Percentiles rank a stretch among this genome's conserved stretches.
These are phyloP conservation scores for Candida insectorum DNA, from an alignment of 805 yeast genomes.

Conservation along the genomic window DNA sequence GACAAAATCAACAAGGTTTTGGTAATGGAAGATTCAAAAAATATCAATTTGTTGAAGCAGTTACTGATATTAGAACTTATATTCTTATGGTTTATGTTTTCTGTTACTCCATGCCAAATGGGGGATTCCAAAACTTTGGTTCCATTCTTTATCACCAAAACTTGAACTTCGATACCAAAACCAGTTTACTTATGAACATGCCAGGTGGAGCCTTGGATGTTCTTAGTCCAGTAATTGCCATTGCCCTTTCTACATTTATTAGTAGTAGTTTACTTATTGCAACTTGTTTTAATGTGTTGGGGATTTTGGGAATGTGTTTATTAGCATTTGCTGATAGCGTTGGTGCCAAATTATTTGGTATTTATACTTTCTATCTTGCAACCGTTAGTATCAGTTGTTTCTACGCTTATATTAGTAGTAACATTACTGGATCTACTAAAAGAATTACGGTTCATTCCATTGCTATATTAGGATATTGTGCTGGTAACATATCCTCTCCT, in stretches of 20 bases:
- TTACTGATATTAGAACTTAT: conserved; percentile 17
- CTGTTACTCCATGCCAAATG: conserved; percentile 17
- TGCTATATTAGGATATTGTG: conserved; percentile 21
- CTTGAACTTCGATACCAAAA: conserved; percentile 15
- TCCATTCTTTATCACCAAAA: conserved; percentile 15
- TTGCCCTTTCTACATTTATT: conserved; percentile 17
- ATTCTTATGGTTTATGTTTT: conserved; percentile 11
- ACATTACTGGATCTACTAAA: conserved; percentile 22
- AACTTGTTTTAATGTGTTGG: conserved; percentile 16
- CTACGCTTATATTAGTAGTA: conserved; percentile 17
- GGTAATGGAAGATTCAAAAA: conserved; percentile 33
- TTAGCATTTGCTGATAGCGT: conserved; percentile 11
- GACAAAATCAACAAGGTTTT: conserved; percentile 35
- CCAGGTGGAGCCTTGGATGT: conserved; percentile 38
- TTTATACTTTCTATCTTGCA: conserved; percentile 22
- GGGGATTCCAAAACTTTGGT: conserved; percentile 32
- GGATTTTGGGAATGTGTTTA: conserved; percentile 12
- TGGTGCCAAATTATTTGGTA: conserved; percentile 27
- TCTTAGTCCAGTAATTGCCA: too few species aligned
- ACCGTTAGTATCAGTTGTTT: conserved; percentile 25
- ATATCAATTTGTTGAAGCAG: conserved; percentile 32
- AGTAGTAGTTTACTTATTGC: conserved; percentile 24
- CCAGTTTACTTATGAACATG: conserved; percentile 30
- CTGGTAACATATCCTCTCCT: conserved; percentile 24
- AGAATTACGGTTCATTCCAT: conserved; percentile 22